These are phyloP conservation scores for Eucalyptus erythrocorys DNA, from an alignment of 345 rosid species.

Conservation along the genomic window DNA sequence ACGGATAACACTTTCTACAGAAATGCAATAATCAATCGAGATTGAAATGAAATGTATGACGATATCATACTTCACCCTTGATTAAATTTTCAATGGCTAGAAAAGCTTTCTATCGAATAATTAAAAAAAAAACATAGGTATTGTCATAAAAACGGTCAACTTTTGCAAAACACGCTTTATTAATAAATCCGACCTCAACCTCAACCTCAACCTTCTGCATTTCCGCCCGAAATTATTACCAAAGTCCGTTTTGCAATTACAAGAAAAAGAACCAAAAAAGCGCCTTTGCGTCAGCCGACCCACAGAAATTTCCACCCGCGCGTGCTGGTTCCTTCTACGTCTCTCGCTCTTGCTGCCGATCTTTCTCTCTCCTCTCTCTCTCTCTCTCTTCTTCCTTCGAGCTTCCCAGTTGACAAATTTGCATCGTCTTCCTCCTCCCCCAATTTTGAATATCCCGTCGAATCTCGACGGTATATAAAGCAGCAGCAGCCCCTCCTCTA, in stretches of 20 bases:
- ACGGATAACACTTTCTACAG: fast-evolving
- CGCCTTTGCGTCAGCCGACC: not conserved
- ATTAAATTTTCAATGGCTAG: not conserved
- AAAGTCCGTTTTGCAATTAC: not conserved
- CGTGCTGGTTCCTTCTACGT: not conserved
- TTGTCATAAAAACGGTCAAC: not conserved
- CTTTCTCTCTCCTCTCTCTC: not conserved
- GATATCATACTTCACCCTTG: fast-evolving
- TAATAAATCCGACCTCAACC: not conserved
- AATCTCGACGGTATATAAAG: not conserved
- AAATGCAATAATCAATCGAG: fast-evolving
- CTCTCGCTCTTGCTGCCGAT: not conserved
- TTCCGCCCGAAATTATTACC: not conserved
- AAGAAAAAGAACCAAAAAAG: not conserved
- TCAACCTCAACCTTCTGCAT: not conserved
- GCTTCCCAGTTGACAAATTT: not conserved
- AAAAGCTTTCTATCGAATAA: not conserved
- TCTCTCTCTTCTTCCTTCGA: not conserved
- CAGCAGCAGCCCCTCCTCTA: not conserved
- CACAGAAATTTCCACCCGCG: not conserved
- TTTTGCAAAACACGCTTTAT: not conserved
- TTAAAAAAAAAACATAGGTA: not conserved
- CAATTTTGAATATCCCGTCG: not conserved
- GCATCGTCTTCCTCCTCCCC: not conserved
- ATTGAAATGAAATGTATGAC: fast-evolving